Evolutionary conservation across 2,329 filamentous ascomycete species (phyloP).

Genomic region (Pseudogymnoascus sp.): DNA sequence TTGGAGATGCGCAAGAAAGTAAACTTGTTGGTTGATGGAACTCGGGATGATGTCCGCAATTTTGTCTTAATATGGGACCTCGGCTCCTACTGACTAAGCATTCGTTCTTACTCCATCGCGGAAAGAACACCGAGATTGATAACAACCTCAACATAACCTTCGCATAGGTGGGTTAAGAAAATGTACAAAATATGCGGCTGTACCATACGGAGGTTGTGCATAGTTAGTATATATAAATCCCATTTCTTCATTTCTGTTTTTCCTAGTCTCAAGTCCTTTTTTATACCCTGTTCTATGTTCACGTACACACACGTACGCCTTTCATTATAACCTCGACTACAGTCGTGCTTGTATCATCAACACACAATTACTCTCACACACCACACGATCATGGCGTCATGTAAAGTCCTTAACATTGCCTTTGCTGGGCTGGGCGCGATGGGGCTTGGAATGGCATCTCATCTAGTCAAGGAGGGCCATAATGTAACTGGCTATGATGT

Average conservation of each 20-base stretch:
- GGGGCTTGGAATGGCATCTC: constrained; percentile 74
- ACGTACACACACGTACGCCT: not conserved
- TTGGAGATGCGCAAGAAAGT: not conserved
- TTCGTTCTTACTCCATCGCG: not conserved
- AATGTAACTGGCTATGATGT: constrained; percentile 64
- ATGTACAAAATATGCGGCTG: not conserved
- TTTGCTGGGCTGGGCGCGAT: constrained; percentile 74
- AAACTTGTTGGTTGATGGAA: not conserved
- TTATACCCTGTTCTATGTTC: not conserved
- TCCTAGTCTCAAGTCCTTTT: not conserved
- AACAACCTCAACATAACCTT: not conserved
- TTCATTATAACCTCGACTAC: not conserved
- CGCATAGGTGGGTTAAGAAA: not conserved
- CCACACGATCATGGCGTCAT: not conserved
- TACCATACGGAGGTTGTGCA: not conserved
- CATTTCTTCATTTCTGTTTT: not conserved
- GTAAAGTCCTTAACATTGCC: constrained; percentile 42
- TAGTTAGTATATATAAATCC: not conserved
- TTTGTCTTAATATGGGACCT: not conserved
- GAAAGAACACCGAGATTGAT: not conserved
- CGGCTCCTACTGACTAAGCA: not conserved
- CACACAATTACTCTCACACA: not conserved
- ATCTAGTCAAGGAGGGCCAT: constrained; percentile 60
- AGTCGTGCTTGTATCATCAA: not conserved
- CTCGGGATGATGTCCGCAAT: not conserved